Evolutionary conservation across 441 rosid species (phyloP), one percentile per base, ranked within the genome.

Genomic region (Erodium moschatum): DNA sequence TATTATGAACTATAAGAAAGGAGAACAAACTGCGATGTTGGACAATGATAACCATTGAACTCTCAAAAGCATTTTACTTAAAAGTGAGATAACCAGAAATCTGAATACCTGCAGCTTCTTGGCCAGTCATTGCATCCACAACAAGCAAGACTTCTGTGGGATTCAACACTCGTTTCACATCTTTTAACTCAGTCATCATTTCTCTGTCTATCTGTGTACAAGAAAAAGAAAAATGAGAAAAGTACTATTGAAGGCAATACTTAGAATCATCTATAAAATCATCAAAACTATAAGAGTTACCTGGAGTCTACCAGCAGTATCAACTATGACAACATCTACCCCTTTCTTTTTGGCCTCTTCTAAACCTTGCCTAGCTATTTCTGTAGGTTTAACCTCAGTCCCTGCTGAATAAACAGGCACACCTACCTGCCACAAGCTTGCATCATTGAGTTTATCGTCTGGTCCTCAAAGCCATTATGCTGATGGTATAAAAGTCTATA

Each of bases 111-210:
- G 93, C 98, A 74, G 97, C 97, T 89, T 94, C 98, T 84, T 94
- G 98, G 69, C 97, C 98, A 56, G 98, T 91, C 96, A 94, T 94
- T 71, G 97, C 97, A 87, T 94, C 98, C 70, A 91, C 98, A 66
- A 94, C 96, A 68, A 93, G 96, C 81, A 94, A 83, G 19, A 91
- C 90, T 82, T 94, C 98, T 12, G 96, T 88, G 64, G 97, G 96
- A 81, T 88, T 94, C 67, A 89, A 65, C 58, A 79, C 85, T 67
- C 81, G 85, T 82, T 91, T 94, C 82, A 94, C 94, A 21, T 91
- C 94, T 82, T 94, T 94, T 79, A 91, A 81, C 79, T 94, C 98
- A 24, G 89, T 91, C 98, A 94, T 94, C 98, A 89, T 94, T 62
- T 80, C 86, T 85, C 85, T 94, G 71, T 94, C 98, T 79, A 94